phyloP scores from a whole-genome alignment of 1,139 yeast species.

The Candida mesenterica region DNA sequence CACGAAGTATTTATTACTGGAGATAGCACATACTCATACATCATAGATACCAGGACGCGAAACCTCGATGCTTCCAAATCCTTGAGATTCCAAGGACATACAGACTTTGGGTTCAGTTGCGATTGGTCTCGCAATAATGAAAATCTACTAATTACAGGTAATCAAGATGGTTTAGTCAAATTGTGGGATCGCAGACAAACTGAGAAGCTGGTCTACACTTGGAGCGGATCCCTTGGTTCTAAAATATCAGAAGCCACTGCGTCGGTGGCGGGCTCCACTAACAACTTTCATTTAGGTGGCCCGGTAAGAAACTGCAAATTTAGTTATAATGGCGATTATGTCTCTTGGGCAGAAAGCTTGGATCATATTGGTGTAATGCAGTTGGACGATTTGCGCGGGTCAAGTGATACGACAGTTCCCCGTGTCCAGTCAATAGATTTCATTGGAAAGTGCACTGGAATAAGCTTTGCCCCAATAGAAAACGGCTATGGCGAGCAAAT shows the following conservation, averaged over 20 bases:
- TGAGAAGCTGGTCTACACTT: conserved; percentile 25
- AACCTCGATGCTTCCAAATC: conserved; percentile 14
- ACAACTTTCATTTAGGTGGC: conserved; percentile 25
- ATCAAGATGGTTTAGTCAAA: conserved; percentile 59
- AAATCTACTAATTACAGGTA: conserved; percentile 51
- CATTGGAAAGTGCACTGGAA: conserved; percentile 60
- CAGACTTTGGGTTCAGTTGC: conserved; percentile 59
- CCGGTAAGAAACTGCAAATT: conserved; percentile 57
- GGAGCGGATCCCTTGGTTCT: conserved; percentile 40
- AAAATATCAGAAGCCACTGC: conserved; percentile 1
- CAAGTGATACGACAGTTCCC: conserved; percentile 17
- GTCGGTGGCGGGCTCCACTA: background rate
- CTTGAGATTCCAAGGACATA: conserved; percentile 41
- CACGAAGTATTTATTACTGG: conserved; percentile 50
- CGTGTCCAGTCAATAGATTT: conserved; percentile 51
- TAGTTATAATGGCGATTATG: conserved; percentile 42
- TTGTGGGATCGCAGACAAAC: conserved; percentile 50
- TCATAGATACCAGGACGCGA: conserved; percentile 42
- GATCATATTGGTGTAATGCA: conserved; percentile 57
- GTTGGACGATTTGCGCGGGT: conserved; percentile 25
- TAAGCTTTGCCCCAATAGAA: conserved; percentile 47
- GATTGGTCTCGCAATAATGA: conserved; percentile 54
- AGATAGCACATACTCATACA: conserved; percentile 42
- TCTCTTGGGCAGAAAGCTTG: conserved; percentile 60
- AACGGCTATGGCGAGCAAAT: conserved; percentile 46